Base-by-base conservation (phyloP, 179 eudicot species). In the Sideroxylon spinosum region DNA sequence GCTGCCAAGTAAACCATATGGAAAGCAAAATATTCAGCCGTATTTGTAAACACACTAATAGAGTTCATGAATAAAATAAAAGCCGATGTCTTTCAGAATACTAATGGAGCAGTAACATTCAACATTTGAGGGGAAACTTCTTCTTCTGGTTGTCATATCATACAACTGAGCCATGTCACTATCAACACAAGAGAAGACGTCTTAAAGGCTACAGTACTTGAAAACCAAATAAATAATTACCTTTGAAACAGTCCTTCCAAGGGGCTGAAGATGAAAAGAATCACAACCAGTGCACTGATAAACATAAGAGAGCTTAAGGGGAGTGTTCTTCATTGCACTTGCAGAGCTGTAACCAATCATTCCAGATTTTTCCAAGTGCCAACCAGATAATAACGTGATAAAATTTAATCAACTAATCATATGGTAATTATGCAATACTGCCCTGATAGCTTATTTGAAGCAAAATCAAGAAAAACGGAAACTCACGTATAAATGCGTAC, bases 211-310 rank as follows among this genome's bases (percentile, higher is more conserved):
- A 22, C 20, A 68, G 19, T 4, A 37, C 29, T 55, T 59, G 50
- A 20, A 12, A 23, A 55, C 20, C 3, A 59, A n/a, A 46, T 61
- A 63, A 9, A 74, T 8, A 52, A 77, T 11, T 88, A 94, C 99
- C 99, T 96, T 96, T 59, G 97, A 48, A 66, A 92, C 92, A 19
- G 96, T 81, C 86, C 99, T 90, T 49, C 94, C 99, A 48, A 96
- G 81, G 26, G 96, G 87, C 87, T 94, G 99, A 64, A 96, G 96
- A 87, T 92, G 99, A 86, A 90, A 96, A 64, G 98, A 94, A 87
- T 96, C 99, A 86, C 99, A 96, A 68, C 98, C 97, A 84, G 78
- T 85, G 81, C 99, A 94, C 79, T 96, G 99, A 78, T 92, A 94
- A 46, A 96, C 88, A 71, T 96, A 96, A 5, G 99, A 96, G 70